Conservation (phyloP, 768 basidiomycete species). For the Rickenella mellea region DNA sequence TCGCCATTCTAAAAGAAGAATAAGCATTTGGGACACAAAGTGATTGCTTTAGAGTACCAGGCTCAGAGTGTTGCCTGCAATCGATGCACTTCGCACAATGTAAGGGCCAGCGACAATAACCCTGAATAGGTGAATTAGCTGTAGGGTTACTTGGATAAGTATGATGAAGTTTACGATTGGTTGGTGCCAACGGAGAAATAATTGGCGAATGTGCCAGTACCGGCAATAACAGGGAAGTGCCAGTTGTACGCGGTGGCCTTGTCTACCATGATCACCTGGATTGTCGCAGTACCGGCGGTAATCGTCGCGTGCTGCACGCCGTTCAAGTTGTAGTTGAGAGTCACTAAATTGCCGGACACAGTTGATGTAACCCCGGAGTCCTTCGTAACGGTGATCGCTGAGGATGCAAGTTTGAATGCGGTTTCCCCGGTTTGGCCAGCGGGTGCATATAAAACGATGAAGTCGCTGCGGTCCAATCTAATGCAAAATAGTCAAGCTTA, state of each 20-base stretch:
- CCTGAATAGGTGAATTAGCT: constrained; percentile 12
- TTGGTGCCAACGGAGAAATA: constrained; percentile 39
- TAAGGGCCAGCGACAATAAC: constrained; percentile 53
- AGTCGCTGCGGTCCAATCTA: constrained; percentile 33
- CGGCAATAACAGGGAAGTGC: constrained; percentile 38
- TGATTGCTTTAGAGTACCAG: constrained; percentile 18
- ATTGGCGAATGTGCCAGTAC: constrained; percentile 26
- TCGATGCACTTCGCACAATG: constrained; percentile 46
- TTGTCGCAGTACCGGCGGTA: constrained; percentile 13
- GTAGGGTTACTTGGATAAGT: background rate
- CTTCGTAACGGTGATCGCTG: constrained; percentile 20
- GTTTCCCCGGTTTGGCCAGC: constrained; percentile 35
- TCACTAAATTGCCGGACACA: constrained; percentile 27
- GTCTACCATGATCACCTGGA: constrained; percentile 31
- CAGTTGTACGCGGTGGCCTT: constrained; percentile 37
- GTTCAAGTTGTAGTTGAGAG: constrained; percentile 26
- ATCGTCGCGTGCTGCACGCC: constrained; percentile 28
- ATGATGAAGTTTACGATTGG: constrained; percentile 23
- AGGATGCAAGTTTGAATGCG: constrained; percentile 24
- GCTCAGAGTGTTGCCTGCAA: constrained; percentile 29
- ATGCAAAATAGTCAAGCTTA: too few species aligned
- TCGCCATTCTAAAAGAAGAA: constrained; percentile 31
- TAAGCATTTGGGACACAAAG: background rate
- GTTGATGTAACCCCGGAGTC: constrained; percentile 22
- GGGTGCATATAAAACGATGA: constrained; percentile 33